Percentiles rank a stretch among this genome's conserved stretches.
These are phyloP conservation scores for Tolypocladium inflatum DNA, from an alignment of 2,329 filamentous ascomycete species.

Conservation along the genomic window DNA sequence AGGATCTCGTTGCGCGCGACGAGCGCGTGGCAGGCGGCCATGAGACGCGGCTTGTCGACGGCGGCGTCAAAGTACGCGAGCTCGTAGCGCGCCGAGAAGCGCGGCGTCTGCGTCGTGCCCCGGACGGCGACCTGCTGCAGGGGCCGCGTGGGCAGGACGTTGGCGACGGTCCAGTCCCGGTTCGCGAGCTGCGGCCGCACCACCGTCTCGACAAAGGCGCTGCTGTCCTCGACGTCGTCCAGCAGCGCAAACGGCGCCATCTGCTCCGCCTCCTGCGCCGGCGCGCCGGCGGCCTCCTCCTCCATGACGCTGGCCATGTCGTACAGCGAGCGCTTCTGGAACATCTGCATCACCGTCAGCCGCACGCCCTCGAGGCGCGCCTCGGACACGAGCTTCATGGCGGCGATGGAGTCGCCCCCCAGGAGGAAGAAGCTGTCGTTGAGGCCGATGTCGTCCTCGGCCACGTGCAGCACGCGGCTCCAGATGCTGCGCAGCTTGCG, in stretches of 20 bases:
- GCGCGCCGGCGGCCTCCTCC: not conserved
- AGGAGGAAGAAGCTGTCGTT: slow-evolving; percentile 52
- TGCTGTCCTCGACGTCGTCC: slow-evolving; percentile 21
- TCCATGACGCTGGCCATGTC: slow-evolving; percentile 44
- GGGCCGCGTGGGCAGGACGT: slow-evolving; percentile 49
- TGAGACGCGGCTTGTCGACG: slow-evolving; percentile 38
- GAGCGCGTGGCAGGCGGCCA: slow-evolving; percentile 42
- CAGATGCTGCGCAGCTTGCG: slow-evolving; percentile 36
- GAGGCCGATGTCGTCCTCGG: slow-evolving; percentile 36
- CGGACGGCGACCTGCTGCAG: slow-evolving; percentile 50
- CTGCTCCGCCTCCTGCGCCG: not conserved
- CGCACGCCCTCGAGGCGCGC: slow-evolving; percentile 36
- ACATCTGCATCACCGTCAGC: slow-evolving; percentile 46
- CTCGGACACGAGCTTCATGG: slow-evolving; percentile 52
- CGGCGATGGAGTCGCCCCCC: slow-evolving; percentile 49
- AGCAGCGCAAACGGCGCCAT: slow-evolving; percentile 36
- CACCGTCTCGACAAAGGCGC: slow-evolving; percentile 33
- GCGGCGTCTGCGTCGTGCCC: slow-evolving; percentile 46
- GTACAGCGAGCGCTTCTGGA: slow-evolving; percentile 35
- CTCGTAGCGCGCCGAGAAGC: slow-evolving; percentile 55
- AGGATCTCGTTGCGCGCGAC: slow-evolving; percentile 54
- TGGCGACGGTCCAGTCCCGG: slow-evolving; percentile 38
- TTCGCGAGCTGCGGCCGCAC: slow-evolving; percentile 43
- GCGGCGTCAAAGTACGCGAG: slow-evolving; percentile 49
- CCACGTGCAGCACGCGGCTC: slow-evolving; percentile 33